Evolutionary conservation across 768 basidiomycete genomes (phyloP).

Genomic region (Tephrocybe sp.): DNA sequence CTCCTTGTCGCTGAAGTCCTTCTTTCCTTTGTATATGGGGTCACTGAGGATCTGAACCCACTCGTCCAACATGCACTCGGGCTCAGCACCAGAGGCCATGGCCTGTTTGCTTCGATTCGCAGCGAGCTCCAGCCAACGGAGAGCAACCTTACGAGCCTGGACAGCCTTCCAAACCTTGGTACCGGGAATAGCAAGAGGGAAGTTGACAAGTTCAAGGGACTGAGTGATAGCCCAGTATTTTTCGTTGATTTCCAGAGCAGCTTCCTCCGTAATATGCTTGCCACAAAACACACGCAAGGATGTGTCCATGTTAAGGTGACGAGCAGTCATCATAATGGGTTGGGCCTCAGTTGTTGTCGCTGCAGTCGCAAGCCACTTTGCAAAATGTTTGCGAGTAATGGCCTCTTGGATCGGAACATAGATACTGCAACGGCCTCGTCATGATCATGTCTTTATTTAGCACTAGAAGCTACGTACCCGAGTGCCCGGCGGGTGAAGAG

Average conservation of each 20-base stretch:
- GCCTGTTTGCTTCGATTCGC: conserved; percentile 76
- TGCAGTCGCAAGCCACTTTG: conserved; percentile 64
- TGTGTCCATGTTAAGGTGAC: conserved; percentile 95
- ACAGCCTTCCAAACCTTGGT: conserved; percentile 96
- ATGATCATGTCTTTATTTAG: background rate
- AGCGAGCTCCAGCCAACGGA: conserved; percentile 77
- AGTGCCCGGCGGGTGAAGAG: conserved; percentile 95
- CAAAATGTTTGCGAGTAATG: conserved; percentile 75
- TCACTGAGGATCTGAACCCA: conserved; percentile 80
- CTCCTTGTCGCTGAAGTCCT: conserved; percentile 88
- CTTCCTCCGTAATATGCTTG: conserved; percentile 78
- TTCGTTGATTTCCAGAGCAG: conserved; percentile 77
- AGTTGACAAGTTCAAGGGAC: conserved; percentile 97
- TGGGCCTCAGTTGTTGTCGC: conserved; percentile 45
- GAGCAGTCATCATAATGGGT: conserved; percentile 86
- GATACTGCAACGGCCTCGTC: conserved; percentile 43
- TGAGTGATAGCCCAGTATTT: conserved; percentile 97
- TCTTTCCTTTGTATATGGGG: conserved; percentile 69
- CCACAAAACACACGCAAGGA: conserved; percentile 97
- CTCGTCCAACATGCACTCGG: conserved; percentile 88
- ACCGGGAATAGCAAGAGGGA: conserved; percentile 91
- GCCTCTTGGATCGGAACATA: conserved; percentile 83
- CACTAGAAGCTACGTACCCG: conserved; percentile 44
- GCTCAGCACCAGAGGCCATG: conserved; percentile 77
- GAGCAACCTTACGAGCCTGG: conserved; percentile 83